Base-by-base conservation (phyloP, 352 stramenopile genomes). In the Peronosclerospora sorghi region DNA sequence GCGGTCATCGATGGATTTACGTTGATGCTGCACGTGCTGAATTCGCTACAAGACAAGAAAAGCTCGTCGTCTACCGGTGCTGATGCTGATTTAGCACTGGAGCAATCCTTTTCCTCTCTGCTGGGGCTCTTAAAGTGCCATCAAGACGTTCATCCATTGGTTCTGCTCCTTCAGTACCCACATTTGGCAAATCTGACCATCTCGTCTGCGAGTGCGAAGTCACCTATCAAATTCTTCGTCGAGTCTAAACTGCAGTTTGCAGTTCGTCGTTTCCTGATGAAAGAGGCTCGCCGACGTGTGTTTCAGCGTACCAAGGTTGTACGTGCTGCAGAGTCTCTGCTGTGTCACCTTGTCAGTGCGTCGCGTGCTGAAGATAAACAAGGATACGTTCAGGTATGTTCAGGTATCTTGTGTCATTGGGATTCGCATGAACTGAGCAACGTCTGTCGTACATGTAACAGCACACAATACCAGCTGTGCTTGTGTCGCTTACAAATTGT, bases 401-500 rank as follows among this genome's bases (percentile, higher is more conserved):
- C 21, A n/a, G n/a, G n/a, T n/a, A n/a, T 26, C 21, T 7, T 26
- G 21, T 26, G 6, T 26, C 21, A 3, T 26, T 26, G 21, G 3
- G 21, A 7, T 26, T 26, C 6, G 4, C 21, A 3, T 26, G 21
- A 26, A 26, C 21, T 26, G 6, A 26, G 21, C 21, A 15, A 15
- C n/a, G 5, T 13, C 13, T 15, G 9, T 34, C 4, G 28, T 15
- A n/a, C 45, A 9, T 36, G 35, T 5, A 36, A 5, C 35, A 89
- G 76, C 71, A 89, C 41, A 66, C 76, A 17, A 63, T 86, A 9
- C 68, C 76, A 29, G 73, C 76, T 13, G 61, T 82, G 4, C 48
- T 89, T 15, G 62, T 65, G 21, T 89, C 76, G 37, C 68, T 89
- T 2, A 48, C 85, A 9, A 69, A 82, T 30, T 86, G 76, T 45